phyloP scores from a whole-genome alignment of 768 basidiomycete genomes.

The Kwoniella bestiolae region DNA sequence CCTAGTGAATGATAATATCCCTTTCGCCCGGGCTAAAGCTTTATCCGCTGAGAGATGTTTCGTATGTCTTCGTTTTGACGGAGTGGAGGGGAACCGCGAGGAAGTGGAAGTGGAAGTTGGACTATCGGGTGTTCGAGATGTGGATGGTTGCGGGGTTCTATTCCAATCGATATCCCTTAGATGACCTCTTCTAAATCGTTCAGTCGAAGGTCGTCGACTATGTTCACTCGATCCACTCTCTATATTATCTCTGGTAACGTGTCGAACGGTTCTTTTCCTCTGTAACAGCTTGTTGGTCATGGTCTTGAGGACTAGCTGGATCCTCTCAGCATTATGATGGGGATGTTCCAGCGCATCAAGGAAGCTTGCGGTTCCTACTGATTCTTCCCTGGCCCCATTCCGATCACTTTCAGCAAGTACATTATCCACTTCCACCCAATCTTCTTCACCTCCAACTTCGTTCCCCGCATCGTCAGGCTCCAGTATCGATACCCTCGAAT shows the following conservation, averaged over 20 bases:
- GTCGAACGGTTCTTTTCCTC: constrained; percentile 46
- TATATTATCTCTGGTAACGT: constrained; percentile 20
- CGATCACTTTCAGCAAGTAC: constrained; percentile 10
- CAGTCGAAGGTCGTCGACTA: constrained; percentile 9
- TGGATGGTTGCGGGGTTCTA: neutral
- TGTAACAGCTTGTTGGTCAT: constrained; percentile 55
- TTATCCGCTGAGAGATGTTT: neutral
- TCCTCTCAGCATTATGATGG: constrained; percentile 36
- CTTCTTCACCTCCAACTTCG: constrained; percentile 32
- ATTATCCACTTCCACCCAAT: constrained; percentile 54
- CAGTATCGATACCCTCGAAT: constrained; percentile 1
- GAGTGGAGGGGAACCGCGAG: neutral
- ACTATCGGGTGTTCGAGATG: neutral
- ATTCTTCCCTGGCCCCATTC: neutral
- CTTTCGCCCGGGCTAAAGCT: neutral
- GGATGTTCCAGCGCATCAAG: constrained; percentile 49
- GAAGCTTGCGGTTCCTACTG: constrained; percentile 24
- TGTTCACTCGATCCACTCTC: constrained; percentile 5
- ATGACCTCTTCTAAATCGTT: constrained; percentile 11
- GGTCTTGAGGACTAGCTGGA: constrained; percentile 53
- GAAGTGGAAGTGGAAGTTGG: neutral
- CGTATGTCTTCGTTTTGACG: neutral
- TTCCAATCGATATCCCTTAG: constrained; percentile 21
- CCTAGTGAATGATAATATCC: neutral
- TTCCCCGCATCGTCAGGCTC: neutral